Evolutionary conservation across 495 filamentous ascomycete genomes (phyloP), one percentile per base, ranked within the genome.

Genomic region (Aspergillus kassunensis): DNA sequence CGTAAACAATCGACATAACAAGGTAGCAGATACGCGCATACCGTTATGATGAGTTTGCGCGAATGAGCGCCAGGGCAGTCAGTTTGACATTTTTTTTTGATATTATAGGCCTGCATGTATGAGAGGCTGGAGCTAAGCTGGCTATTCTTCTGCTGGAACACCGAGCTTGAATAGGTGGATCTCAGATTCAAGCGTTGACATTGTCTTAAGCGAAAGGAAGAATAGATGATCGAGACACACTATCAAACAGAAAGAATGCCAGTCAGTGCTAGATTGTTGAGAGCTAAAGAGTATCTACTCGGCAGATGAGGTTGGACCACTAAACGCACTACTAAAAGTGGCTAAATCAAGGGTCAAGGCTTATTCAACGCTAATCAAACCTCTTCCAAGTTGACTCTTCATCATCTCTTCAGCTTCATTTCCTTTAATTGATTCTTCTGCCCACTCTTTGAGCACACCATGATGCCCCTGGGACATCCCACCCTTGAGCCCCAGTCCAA

Each of bases 1-100:
- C 33, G 31, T 47, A 37, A 53, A 39, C 31, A 39, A 25, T 20
- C 8, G 20, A 24, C 47, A 43, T 21, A 23, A 35, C 55, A 46
- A 9, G 29, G 20, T 1, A 20, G 29, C 2, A 15, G 21, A 15
- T 12, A 8, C 18, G n/a, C 9, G 13, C 41, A 39, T 34, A 24
- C 13, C 16, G 10, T 42, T 4, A 27, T 44, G 10, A 51, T 12
- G 27, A 30, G 24, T 49, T n/a, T 13, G 39, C 39, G 11, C 13
- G 3, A 13, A 15, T 1, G 6, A 15, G 12, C 21, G 5, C 6
- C 39, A 42, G 20, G 6, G 21, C 3, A 12, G 6, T 42, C 10
- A 24, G 7, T 42, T 25, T 6, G 21, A 42, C 7, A 18, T n/a
- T 9, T 27, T 42, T n/a, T 25, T n/a, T 13, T 42, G 7, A n/a